Conservation (phyloP, 23 red algal genomes). For the Gracilaria domingensis region DNA sequence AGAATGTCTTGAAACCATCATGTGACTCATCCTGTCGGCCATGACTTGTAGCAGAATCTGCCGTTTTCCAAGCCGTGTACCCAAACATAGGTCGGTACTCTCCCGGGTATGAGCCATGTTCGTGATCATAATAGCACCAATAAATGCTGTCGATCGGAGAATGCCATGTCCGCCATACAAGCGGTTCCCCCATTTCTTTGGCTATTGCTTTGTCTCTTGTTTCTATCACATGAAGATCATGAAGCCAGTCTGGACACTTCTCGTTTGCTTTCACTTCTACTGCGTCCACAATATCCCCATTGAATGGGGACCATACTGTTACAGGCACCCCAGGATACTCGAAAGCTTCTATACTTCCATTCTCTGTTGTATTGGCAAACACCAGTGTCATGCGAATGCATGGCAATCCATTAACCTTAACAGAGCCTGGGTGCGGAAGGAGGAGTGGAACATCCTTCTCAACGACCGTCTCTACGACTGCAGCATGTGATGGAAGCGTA, state of each 20-base stretch:
- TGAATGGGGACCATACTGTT: not conserved
- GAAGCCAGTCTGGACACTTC: constrained; percentile 53
- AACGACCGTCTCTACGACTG: constrained; percentile 13
- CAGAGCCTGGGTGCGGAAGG: constrained; percentile 23
- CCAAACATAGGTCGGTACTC: constrained; percentile 42
- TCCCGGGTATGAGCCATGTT: constrained; percentile 57
- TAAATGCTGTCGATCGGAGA: constrained; percentile 50
- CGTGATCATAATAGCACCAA: constrained; percentile 69
- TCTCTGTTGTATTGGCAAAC: constrained; percentile 7
- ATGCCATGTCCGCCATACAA: constrained; percentile 64
- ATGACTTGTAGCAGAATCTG: constrained; percentile 15
- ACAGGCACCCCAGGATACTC: constrained; percentile 10
- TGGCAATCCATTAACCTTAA: constrained; percentile 28
- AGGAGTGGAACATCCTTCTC: not conserved
- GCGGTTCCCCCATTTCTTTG: constrained; percentile 24
- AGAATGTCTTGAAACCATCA: constrained; percentile 63
- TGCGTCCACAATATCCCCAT: not conserved
- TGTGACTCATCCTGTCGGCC: constrained; percentile 54
- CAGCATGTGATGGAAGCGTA: not conserved
- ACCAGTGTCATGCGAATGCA: constrained; percentile 16
- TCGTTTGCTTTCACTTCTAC: constrained; percentile 38
- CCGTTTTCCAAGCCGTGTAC: constrained; percentile 74
- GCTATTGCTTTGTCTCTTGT: constrained; percentile 16
- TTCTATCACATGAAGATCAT: constrained; percentile 58
- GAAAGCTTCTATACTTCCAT: constrained; percentile 8